Evolutionary conservation across 140 eudicot species (phyloP), one percentile per base, ranked within the genome.

Genomic region (Senecio squalidus): DNA sequence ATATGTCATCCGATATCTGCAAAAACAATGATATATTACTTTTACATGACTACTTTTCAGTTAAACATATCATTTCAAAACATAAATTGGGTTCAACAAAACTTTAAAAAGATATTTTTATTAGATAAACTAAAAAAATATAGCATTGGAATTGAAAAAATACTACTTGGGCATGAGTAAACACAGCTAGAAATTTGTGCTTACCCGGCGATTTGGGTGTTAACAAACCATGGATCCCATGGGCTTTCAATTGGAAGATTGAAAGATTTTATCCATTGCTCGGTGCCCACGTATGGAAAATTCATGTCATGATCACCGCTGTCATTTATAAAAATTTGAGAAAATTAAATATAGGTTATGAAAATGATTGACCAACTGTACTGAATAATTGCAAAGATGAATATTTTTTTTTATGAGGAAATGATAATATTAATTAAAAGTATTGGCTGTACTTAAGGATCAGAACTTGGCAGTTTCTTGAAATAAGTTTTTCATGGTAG

Each of bases 241-340:
- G 62, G 28, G 14, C 59, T 74, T n/a, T 68, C 72, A 23, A 71
- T 30, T 4, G 79, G 62, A 21, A 80, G 29, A 51, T 46, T 54
- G 1, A 80, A 73, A 10, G 62, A 25, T 10, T 47, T 27, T n/a
- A 80, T 71, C 86, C 82, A 75, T 28, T 67, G 47, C 10, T 62
- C 56, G 5, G 81, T 76, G 4, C 64, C 78, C 9, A 66, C 58
- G 26, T 66, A 68, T 30, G 82, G 79, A 17, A 71, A 62, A 11
- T 18, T 46, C 76, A 80, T 62, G 64, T 80, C 86, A 57, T 77
- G 86, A 59, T 80, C 86, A 23, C 86, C 86, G 13, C 86, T 80
- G 74, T 16, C 58, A 44, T 5, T 28, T 3, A 1, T 38, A 39
- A 7, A 17, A 3, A 2, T 24, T 7, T 5, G 18, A 3, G 11